These are phyloP conservation scores for Kurtzmaniella quercitrusa DNA, from an alignment of 1,139 yeast genomes.

Conservation along the genomic window DNA sequence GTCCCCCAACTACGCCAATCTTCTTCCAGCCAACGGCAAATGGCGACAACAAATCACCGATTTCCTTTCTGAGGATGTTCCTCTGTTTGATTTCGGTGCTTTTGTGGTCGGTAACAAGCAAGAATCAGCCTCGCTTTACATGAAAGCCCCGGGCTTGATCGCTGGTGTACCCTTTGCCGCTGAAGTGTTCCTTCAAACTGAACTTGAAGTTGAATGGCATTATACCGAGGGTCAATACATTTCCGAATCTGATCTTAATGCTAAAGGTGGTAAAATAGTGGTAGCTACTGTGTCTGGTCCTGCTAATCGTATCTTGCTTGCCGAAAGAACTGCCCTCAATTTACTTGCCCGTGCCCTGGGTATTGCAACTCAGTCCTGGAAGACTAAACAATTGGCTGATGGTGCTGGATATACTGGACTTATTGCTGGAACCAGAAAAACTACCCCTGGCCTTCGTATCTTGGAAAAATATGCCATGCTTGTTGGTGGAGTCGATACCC, in stretches of 20 bases:
- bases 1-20: constrained; percentile 41
- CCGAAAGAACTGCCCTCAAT: constrained; percentile 86
- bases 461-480: constrained; percentile 92
- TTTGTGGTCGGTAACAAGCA: constrained; percentile 79
- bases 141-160: constrained; percentile 78
- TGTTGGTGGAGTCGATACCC: constrained; percentile 93
- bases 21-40: constrained; percentile 67
- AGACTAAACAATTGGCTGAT: constrained; percentile 59
- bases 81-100: constrained; percentile 92
- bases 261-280: constrained; percentile 52
- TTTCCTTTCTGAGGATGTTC: constrained; percentile 84
- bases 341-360: constrained; percentile 83
- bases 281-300: constrained; percentile 82
- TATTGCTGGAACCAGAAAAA: constrained; percentile 95
- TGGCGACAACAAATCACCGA: constrained; percentile 78
- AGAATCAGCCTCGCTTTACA: constrained; percentile 73
- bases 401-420: constrained; percentile 73
- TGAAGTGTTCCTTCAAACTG: constrained; percentile 79
- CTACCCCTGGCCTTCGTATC: constrained; percentile 91
- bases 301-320: constrained; percentile 70
- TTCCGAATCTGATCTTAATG: constrained; percentile 33
- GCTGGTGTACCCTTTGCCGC: constrained; percentile 88
- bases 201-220: constrained; percentile 67
- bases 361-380: constrained; percentile 73
- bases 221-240: constrained; percentile 64